phyloP scores from a whole-genome alignment of 2,329 filamentous ascomycete species.

The Penicillium hesseltinei region DNA sequence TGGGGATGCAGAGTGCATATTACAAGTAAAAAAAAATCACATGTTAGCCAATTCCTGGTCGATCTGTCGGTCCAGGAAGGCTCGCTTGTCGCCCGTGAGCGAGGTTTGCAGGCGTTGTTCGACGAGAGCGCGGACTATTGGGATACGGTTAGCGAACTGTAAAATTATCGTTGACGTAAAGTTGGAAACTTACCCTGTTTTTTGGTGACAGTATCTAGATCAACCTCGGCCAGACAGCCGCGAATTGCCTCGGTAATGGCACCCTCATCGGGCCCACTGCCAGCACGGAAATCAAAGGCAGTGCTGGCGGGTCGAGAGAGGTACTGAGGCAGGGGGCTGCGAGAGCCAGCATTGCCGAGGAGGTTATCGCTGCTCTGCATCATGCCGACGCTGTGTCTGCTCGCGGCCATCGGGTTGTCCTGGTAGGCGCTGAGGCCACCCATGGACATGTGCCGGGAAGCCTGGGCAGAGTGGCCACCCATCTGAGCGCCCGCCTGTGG shows the following conservation, averaged over 20 bases:
- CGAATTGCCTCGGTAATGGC: constrained; percentile 83
- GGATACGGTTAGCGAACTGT: constrained; percentile 5
- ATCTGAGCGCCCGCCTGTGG: constrained; percentile 34
- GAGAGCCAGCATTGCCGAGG: constrained; percentile 38
- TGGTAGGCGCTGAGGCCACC: constrained; percentile 52
- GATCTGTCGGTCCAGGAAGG: constrained; percentile 89
- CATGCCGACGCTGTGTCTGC: constrained; percentile 45
- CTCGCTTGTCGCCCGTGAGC: constrained; percentile 77
- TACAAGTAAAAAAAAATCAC: constrained; percentile 50
- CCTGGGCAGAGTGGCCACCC: constrained; percentile 26
- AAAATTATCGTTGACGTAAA: not conserved
- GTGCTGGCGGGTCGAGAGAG: constrained; percentile 54
- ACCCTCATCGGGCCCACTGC: constrained; percentile 68
- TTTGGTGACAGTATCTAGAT: constrained; percentile 96
- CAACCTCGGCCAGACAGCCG: constrained; percentile 77
- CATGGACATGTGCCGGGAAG: constrained; percentile 59
- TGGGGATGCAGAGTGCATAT: constrained; percentile 16
- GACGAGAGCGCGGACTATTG: constrained; percentile 71
- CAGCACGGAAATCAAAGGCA: constrained; percentile 58
- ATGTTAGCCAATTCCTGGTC: constrained; percentile 91
- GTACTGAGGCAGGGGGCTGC: constrained; percentile 51
- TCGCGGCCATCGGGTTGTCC: constrained; percentile 35
- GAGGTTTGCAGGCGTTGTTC: constrained; percentile 93
- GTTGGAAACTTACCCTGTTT: constrained; percentile 66
- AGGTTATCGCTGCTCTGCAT: constrained; percentile 48